Percentiles rank a stretch among this genome's conserved stretches.
phyloP scores from a whole-genome alignment of 2,329 filamentous ascomycete species.

The Ascochyta fabae region DNA sequence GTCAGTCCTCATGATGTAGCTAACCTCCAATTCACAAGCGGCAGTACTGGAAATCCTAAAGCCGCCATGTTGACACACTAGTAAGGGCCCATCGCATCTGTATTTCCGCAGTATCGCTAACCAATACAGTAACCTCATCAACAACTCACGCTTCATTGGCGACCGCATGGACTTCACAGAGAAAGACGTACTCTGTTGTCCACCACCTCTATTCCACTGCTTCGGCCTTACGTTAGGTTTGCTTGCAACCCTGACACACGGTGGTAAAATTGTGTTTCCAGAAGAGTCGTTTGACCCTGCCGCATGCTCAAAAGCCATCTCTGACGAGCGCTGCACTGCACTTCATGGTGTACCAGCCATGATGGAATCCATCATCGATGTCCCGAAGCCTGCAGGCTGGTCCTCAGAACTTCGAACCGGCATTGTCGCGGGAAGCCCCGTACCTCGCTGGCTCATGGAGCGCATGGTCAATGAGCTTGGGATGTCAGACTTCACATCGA shows the following conservation, averaged over 20 bases:
- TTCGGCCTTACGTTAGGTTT: conserved; percentile 81
- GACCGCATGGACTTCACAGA: conserved; percentile 73
- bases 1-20: conserved; percentile 45
- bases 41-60: conserved; percentile 48
- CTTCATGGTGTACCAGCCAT: conserved; percentile 84
- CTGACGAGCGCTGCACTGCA: conserved; percentile 63
- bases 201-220: conserved; percentile 84
- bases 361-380: conserved; percentile 70
- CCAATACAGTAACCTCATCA: conserved; percentile 44
- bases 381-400: conserved; percentile 57
- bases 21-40: conserved; percentile 50
- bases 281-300: conserved; percentile 72
- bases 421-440: conserved; percentile 79
- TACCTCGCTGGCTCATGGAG: conserved; percentile 77
- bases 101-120: neutral
- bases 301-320: conserved; percentile 70
- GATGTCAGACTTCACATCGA: conserved; percentile 71
- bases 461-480: conserved; percentile 72
- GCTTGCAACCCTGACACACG: conserved; percentile 74
- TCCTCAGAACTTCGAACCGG: conserved; percentile 67
- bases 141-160: conserved; percentile 57
- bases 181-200: conserved; percentile 76
- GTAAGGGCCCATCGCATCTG: conserved; percentile 22
- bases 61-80: conserved; percentile 50
- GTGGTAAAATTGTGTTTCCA: conserved; percentile 77